A percentile compares a stretch with the other conserved stretches of the same genome.
Evolutionary conservation across 805 yeast species (phyloP).

Genomic region (Teunomyces tritomae): DNA sequence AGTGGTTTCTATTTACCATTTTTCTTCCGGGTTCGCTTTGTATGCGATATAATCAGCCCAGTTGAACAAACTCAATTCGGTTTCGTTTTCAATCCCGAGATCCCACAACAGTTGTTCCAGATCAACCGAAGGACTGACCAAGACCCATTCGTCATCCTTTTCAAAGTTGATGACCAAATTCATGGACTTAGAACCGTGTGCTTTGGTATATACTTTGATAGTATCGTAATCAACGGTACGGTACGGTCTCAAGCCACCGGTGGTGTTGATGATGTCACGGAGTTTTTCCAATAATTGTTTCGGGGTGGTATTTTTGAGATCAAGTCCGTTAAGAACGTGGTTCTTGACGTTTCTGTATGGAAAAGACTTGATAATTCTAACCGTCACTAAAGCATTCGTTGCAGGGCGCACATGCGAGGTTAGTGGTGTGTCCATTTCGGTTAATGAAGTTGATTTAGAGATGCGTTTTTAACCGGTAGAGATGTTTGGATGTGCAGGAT

Average conservation of each 20-base stretch:
- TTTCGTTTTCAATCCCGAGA: slow-evolving; percentile 69
- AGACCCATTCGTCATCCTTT: slow-evolving; percentile 69
- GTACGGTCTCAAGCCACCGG: slow-evolving; percentile 77
- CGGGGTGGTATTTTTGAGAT: slow-evolving; percentile 69
- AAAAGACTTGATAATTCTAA: slow-evolving; percentile 86
- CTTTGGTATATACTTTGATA: slow-evolving; percentile 86
- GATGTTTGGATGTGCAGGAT: background rate
- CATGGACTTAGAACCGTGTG: slow-evolving; percentile 92
- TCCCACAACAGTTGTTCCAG: slow-evolving; percentile 29
- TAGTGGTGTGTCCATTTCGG: slow-evolving; percentile 63
- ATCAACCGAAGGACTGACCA: slow-evolving; percentile 21
- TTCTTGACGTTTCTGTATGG: slow-evolving; percentile 87
- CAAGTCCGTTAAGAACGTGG: slow-evolving; percentile 63
- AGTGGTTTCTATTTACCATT: slow-evolving; percentile 53
- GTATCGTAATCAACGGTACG: slow-evolving; percentile 73
- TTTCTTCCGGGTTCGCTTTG: slow-evolving; percentile 83
- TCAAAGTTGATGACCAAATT: slow-evolving; percentile 89
- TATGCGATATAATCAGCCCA: slow-evolving; percentile 60
- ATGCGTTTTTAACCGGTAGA: background rate
- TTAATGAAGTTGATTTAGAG: background rate
- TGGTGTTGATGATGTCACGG: slow-evolving; percentile 43
- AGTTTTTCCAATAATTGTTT: slow-evolving; percentile 56
- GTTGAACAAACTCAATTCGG: slow-evolving; percentile 85
- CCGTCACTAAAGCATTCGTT: slow-evolving; percentile 72
- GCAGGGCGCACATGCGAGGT: slow-evolving; percentile 77